These are phyloP conservation scores for Primulina eburnea DNA, from an alignment of 257 asterid genomes.

Conservation along the genomic window DNA sequence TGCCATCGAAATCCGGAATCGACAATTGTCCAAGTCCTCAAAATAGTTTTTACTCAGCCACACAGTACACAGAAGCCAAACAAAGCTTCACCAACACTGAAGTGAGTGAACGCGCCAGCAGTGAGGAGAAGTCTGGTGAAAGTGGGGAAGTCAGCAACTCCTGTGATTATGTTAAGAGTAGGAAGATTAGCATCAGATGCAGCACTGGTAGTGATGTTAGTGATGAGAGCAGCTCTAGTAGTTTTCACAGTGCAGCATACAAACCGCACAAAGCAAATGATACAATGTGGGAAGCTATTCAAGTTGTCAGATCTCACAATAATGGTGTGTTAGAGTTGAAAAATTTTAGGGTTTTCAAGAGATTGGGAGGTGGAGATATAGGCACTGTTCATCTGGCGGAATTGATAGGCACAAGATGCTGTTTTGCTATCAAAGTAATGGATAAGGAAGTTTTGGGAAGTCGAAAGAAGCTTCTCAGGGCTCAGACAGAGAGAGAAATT, in stretches of 20 bases:
- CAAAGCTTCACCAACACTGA: conserved; percentile 60
- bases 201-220: conserved; percentile 55
- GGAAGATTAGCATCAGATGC: conserved; percentile 51
- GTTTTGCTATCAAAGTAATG: conserved; percentile 63
- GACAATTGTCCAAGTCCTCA: conserved; percentile 50
- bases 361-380: conserved; percentile 61
- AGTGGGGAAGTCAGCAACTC: conserved; percentile 48
- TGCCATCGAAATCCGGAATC: conserved; percentile 29
- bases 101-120: conserved; percentile 44
- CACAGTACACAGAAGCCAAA: conserved; percentile 51
- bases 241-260: conserved; percentile 46
- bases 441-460: conserved; percentile 54
- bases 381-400: conserved; percentile 60
- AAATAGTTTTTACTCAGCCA: conserved; percentile 51
- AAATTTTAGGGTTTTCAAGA: conserved; percentile 54
- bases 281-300: conserved; percentile 55
- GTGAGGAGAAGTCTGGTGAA: conserved; percentile 40
- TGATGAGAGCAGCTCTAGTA: conserved; percentile 61
- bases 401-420: conserved; percentile 53
- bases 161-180: conserved; percentile 37
- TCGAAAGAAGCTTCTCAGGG: conserved; percentile 52
- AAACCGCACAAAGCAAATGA: conserved; percentile 62
- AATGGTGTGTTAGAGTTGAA: conserved; percentile 45
- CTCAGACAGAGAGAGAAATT: conserved; percentile 62
- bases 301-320: conserved; percentile 41